Percentiles rank a stretch among this genome's conserved stretches.
These are phyloP conservation scores for Wallemia ichthyophaga DNA, from an alignment of 1,284 basidiomycete genomes.

Conservation along the genomic window DNA sequence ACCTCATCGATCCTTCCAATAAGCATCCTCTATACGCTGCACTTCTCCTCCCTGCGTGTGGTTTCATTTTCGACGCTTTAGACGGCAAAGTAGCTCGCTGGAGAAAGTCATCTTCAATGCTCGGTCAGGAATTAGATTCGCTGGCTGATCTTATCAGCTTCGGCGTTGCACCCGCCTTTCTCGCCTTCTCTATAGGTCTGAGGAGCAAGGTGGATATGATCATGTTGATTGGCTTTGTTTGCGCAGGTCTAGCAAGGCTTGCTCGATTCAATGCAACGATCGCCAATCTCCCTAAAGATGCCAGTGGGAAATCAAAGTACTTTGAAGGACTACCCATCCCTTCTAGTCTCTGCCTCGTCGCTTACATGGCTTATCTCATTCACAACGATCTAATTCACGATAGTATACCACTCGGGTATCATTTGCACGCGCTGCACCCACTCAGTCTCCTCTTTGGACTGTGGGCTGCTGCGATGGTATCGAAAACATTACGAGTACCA, in stretches of 20 bases:
- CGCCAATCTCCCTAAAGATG: constrained; percentile 69
- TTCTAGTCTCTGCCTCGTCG: constrained; percentile 54
- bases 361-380: constrained; percentile 43
- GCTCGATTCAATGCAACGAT: constrained; percentile 97
- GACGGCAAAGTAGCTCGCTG: constrained; percentile 95
- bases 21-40: constrained; percentile 54
- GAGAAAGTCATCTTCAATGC: constrained; percentile 76
- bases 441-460: constrained; percentile 37
- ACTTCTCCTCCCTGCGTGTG: constrained; percentile 59
- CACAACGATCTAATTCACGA: constrained; percentile 26
- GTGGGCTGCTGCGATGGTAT: constrained; percentile 84
- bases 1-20: constrained; percentile 45
- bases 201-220: constrained; percentile 67
- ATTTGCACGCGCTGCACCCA: constrained; percentile 53
- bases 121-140: constrained; percentile 96
- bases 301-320: constrained; percentile 60
- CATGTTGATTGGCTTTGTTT: constrained; percentile 65
- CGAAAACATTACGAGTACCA: constrained; percentile 51
- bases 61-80: constrained; percentile 92
- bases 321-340: constrained; percentile 97
- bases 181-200: constrained; percentile 73
- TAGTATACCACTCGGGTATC: constrained; percentile 35
- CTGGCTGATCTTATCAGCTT: constrained; percentile 91
- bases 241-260: constrained; percentile 77
- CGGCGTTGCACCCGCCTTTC: constrained; percentile 74